A percentile compares a stretch with the other conserved stretches of the same genome.
phyloP scores from a whole-genome alignment of 2,329 filamentous ascomycete genomes.

The Fusarium virguliforme region DNA sequence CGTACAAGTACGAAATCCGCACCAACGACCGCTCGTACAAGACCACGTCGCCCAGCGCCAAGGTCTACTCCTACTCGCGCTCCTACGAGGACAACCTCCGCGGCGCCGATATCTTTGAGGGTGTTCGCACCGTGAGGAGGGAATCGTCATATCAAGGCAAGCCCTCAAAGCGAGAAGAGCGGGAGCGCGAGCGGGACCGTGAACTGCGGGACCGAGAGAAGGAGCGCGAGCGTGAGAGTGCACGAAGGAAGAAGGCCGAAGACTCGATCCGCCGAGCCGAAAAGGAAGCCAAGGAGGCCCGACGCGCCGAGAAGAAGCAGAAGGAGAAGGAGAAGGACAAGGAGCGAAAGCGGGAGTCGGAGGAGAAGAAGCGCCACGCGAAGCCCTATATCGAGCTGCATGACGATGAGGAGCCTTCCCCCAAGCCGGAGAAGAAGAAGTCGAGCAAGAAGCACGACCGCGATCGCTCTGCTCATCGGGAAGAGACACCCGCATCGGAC shows the following conservation, averaged over 20 bases:
- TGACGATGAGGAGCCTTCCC: constrained; percentile 51
- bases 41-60: constrained; percentile 53
- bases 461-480: constrained; percentile 55
- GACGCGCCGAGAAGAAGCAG: constrained; percentile 56
- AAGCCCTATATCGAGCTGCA: constrained; percentile 58
- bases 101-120: constrained; percentile 63
- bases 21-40: constrained; percentile 67
- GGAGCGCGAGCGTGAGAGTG: constrained; percentile 49
- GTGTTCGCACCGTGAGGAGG: constrained; percentile 60
- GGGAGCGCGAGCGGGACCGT: constrained; percentile 50
- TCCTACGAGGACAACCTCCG: constrained; percentile 64
- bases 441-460: constrained; percentile 59
- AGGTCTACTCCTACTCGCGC: constrained; percentile 56
- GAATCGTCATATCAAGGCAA: constrained; percentile 66
- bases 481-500: constrained; percentile 50
- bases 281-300: constrained; percentile 53
- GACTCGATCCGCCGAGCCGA: constrained; percentile 46
- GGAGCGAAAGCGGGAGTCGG: constrained; percentile 57
- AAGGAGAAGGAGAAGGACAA: constrained; percentile 58
- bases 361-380: constrained; percentile 57
- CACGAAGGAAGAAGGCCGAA: constrained; percentile 29
- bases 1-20: constrained; percentile 64
- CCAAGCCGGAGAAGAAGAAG: constrained; percentile 58
- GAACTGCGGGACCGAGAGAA: constrained; percentile 44
- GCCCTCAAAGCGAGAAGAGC: constrained; percentile 61